A percentile compares a stretch with the other conserved stretches of the same genome.
Evolutionary conservation across 192 early-diverging fungal genomes (phyloP).

Genomic region (Coemansia umbellata): DNA sequence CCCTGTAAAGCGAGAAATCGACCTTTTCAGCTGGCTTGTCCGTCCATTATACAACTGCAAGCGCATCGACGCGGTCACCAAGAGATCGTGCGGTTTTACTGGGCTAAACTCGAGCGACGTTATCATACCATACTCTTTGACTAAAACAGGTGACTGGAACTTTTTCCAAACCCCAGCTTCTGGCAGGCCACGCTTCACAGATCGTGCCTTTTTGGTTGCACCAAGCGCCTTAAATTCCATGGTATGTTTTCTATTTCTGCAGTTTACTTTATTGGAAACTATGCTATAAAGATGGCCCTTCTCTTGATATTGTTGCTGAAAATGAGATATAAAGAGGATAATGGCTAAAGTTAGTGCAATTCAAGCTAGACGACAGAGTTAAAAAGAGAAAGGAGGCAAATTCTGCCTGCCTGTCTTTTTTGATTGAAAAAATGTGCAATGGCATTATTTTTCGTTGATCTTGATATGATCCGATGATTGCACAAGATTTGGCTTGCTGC

Average conservation of each 20-base stretch:
- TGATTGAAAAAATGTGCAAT: too few species aligned
- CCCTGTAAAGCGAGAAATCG: constrained; percentile 90
- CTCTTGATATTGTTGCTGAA: too few species aligned
- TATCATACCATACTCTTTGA: constrained; percentile 86
- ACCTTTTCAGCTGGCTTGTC: constrained; percentile 81
- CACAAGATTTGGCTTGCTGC: too few species aligned
- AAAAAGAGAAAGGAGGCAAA: too few species aligned
- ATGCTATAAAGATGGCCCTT: too few species aligned
- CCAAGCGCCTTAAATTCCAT: constrained; percentile 59
- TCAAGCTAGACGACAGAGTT: too few species aligned
- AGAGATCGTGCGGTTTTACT: constrained; percentile 78
- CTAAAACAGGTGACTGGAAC: constrained; percentile 82
- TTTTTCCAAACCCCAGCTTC: constrained; percentile 74
- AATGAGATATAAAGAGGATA: too few species aligned
- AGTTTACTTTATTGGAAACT: background rate
- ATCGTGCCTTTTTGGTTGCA: constrained; percentile 54
- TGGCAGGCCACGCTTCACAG: constrained; percentile 53
- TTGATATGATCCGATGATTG: too few species aligned
- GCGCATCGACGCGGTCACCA: constrained; percentile 83
- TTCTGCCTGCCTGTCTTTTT: too few species aligned
- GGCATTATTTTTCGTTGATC: too few species aligned
- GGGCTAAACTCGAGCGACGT: constrained; percentile 80
- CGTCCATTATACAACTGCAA: constrained; percentile 88
- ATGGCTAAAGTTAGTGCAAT: too few species aligned
- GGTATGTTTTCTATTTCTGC: background rate